Percentiles rank a stretch among this genome's conserved stretches.
phyloP scores from a whole-genome alignment of 1,284 basidiomycete species.

The Psilocybe mexicana region DNA sequence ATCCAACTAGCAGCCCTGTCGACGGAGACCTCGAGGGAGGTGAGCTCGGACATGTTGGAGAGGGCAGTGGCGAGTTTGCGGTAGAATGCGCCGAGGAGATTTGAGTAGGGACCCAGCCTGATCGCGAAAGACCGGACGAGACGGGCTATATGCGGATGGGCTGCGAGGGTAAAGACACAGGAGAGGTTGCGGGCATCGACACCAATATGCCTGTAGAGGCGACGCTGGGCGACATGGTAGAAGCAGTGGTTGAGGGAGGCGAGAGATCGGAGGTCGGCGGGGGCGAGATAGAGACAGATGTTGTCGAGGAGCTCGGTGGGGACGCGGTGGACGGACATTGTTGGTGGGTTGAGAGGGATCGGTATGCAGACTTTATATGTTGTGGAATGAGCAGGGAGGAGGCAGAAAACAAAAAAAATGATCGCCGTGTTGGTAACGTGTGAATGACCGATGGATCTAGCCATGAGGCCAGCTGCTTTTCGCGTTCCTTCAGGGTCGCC shows the following conservation, averaged over 20 bases:
- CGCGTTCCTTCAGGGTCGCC: conserved; percentile 13
- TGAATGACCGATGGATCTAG: conserved; percentile 19
- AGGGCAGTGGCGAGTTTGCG: conserved; percentile 51
- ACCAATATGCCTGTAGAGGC: conserved; percentile 60
- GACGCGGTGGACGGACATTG: conserved; percentile 41
- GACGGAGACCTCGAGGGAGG: conserved; percentile 56
- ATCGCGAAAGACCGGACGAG: conserved; percentile 63
- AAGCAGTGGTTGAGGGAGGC: conserved; percentile 45
- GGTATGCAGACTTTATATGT: conserved; percentile 14
- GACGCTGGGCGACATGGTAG: conserved; percentile 51
- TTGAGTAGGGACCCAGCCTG: conserved; percentile 42
- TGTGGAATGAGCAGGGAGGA: conserved; percentile 3
- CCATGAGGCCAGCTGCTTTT: conserved; percentile 8
- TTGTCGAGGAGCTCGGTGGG: conserved; percentile 57
- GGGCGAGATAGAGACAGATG: conserved; percentile 40
- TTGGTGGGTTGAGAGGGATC: conserved; percentile 19
- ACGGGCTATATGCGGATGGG: conserved; percentile 50
- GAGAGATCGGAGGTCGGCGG: conserved; percentile 44
- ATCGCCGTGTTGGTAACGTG: conserved; percentile 34
- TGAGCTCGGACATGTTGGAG: conserved; percentile 56
- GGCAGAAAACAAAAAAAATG: conserved; percentile 30
- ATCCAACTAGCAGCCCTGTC: conserved; percentile 54
- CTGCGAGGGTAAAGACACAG: conserved; percentile 55
- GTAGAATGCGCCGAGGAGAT: conserved; percentile 49
- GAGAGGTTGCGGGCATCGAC: conserved; percentile 48